Evolutionary conservation across 306 rosid species (phyloP), one percentile per base, ranked within the genome.

Genomic region (Casuarina glauca): DNA sequence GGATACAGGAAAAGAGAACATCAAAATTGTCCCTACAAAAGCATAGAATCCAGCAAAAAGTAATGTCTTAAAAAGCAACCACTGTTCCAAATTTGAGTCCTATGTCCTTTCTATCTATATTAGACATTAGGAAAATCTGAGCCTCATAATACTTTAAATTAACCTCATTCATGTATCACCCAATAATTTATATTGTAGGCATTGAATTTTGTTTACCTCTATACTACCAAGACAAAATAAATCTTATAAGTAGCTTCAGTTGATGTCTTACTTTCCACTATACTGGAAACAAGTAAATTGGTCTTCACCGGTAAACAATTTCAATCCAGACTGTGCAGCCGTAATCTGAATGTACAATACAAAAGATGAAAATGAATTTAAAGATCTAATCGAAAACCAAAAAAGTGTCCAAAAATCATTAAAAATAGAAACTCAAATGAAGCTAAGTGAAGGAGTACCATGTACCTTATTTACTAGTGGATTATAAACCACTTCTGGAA

Each of bases 251-350:
- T 15, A 41, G 82, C 26, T 48, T 61, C 68, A 75, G 79, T 70
- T 61, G 78, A 58, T 35, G 62, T 71, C 88, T 39, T 89, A 94
- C 98, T 86, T 85, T 11, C 48, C 71, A 10, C 50, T 8, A 68
- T 58, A 90, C 41, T 45, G 60, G 61, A 94, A 92, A 86, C 98
- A 94, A 26, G 84, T 74, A 60, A 90, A 94, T 75, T 88, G 87
- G 0, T 83, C 81, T 6, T 89, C 90, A 61, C 88, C 78, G 4
- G 83, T 63, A 42, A 64, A 74, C 44, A 90, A 69, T 76, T 89
- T 80, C 90, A 93, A 67, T 52, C 81, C 90, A 43, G 80, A 51
- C 76, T 88, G 90, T 78, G 45, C 41, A 17, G 72, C 79, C 77
- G 90, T 55, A 81, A 93, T 50, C 98, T 96, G 69, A 55, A 42